Evolutionary conservation across 306 rosid genomes (phyloP), one percentile per base, ranked within the genome.

Genomic region (Cajanus cajan): DNA sequence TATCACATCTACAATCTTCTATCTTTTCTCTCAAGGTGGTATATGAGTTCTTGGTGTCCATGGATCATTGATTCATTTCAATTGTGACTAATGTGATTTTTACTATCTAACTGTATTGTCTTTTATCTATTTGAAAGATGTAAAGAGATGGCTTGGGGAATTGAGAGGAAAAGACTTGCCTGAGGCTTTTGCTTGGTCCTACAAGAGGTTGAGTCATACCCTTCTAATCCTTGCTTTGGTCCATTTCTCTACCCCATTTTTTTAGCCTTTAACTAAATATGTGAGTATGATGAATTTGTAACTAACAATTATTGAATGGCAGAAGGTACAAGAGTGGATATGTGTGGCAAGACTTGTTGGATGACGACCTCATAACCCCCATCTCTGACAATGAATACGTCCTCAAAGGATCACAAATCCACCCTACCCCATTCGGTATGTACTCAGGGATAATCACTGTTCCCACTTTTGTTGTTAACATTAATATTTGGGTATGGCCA

Each of bases 291-390:
- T 73, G 43, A 69, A 73, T 79, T 88, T 84, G 66, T 59, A 71
- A 78, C 79, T 66, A 19, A 70, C 69, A 34, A 73, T 47, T 45
- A 69, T 78, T 64, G 48, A 84, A 74, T 31, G 28, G 82, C 89
- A 92, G 98, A 87, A 94, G 89, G 90, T 92, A 94, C 96, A 92
- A 87, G 86, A 89, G 74, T 16, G 97, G 97, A 9, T 92, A 86
- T 83, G 93, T 92, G 86, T 94, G 98, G 98, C 97, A 92, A 76
- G 96, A 94, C 82, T 87, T 92, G 85, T 41, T 88, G 55, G 97
- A 94, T 83, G 96, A 90, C 39, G 96, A 92, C 80, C 97, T 90
- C 75, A 88, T 92, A 47, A 88, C 97, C 40, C 98, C 98, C 14
- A 85, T 92, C 37, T 90, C 97, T 79, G 96, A 92, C 87, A 92